These are phyloP conservation scores for Trichoderma erinaceum DNA, from an alignment of 495 filamentous ascomycete genomes.

Conservation along the genomic window DNA sequence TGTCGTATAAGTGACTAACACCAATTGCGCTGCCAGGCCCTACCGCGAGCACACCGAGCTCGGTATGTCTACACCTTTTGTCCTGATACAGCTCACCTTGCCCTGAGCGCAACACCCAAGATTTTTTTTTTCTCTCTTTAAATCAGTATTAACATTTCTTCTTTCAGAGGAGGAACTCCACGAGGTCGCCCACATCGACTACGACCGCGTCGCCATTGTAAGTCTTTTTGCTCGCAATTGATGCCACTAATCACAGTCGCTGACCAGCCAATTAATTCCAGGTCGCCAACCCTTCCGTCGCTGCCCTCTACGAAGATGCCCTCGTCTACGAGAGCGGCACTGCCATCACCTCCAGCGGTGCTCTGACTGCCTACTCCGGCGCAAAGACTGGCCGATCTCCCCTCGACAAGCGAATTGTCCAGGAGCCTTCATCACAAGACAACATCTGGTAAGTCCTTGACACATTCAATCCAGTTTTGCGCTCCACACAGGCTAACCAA, in stretches of 20 bases:
- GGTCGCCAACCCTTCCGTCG: constrained; percentile 84
- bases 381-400: constrained; percentile 97
- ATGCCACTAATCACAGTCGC: constrained; percentile 19
- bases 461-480: not conserved
- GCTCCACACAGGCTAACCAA: constrained; percentile 10
- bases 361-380: constrained; percentile 93
- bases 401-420: constrained; percentile 92
- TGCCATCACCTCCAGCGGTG: constrained; percentile 91
- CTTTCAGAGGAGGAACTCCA: constrained; percentile 81
- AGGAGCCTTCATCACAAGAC: constrained; percentile 81
- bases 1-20: constrained; percentile 30
- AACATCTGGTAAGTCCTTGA: constrained; percentile 84
- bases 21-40: constrained; percentile 42
- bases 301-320: constrained; percentile 97
- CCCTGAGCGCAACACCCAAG: not conserved
- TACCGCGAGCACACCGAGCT: constrained; percentile 86
- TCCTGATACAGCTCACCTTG: constrained; percentile 5
- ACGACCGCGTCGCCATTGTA: constrained; percentile 96
- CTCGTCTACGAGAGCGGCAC: constrained; percentile 95
- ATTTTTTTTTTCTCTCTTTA: too few species aligned
- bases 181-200: constrained; percentile 98
- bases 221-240: constrained; percentile 23
- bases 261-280: constrained; percentile 28
- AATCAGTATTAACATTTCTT: constrained; percentile 20
- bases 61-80: constrained; percentile 33